Base-by-base conservation (phyloP, 768 basidiomycete species). In the Lactarius trivialis region DNA sequence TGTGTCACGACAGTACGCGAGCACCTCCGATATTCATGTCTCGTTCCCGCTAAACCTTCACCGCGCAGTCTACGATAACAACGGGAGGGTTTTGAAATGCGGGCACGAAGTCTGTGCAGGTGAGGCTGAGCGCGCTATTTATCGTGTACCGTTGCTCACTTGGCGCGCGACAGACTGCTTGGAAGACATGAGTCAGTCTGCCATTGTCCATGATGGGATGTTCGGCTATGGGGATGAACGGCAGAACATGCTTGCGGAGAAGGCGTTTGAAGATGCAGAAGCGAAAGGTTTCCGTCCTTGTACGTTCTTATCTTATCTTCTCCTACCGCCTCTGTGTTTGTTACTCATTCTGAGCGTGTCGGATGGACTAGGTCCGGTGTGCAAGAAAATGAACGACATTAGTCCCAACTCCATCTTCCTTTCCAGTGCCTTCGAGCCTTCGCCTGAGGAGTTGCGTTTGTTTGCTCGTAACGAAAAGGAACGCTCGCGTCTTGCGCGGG, bases 341-440 rank as follows among this genome's bases (percentile, higher is more conserved):
- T 52, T 32, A 19, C 53, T 33, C 21, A 28, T 9, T 9, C 30
- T 24, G 24, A 52, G 26, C 4, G 33, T n/a, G 55, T 21, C 56
- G 34, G 21, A 51, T 17, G n/a, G 32, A 12, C 1, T 15, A 86
- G 85, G 88, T 70, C 86, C 85, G 8, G 82, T 76, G 1, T 93
- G 91, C 73, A 82, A 84, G 69, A 79, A 79, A 68, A 84, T 85
- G 77, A 79, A 81, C 57, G 82, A 88, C 63, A 74, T 82, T 19
- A 73, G 74, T 8, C 72, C 76, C 9, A 72, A 73, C 30, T 79
- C 78, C 57, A 73, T 86, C 32, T 93, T 88, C 79, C 77, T 77
- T 50, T 77, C 84, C 1, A 71, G 73, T 2, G 88, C 88, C 0
- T 93, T 93, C 68, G 82, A 87, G 67, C 88, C 90, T 0, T 77